phyloP scores from a whole-genome alignment of 495 filamentous ascomycete genomes.

The Barbatosphaeria neglecta region DNA sequence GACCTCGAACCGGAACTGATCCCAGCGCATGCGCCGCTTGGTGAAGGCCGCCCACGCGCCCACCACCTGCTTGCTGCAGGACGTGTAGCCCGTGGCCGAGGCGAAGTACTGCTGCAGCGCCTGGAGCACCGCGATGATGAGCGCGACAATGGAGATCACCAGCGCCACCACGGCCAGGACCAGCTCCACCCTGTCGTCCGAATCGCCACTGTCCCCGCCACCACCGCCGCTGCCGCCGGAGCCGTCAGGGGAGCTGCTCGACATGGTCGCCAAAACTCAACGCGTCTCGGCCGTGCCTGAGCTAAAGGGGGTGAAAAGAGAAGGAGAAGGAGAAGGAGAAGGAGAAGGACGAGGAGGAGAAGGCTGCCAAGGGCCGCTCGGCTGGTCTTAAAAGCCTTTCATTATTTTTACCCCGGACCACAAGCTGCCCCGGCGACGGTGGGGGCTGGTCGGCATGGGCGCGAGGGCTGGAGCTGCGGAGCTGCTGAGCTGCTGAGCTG shows the following conservation, averaged over 20 bases:
- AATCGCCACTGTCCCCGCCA: not conserved
- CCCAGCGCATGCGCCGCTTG: conserved; percentile 15
- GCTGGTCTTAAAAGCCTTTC: no score
- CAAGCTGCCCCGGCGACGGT: no score
- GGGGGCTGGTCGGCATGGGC: no score
- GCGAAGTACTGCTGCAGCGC: conserved; percentile 23
- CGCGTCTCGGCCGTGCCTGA: not conserved
- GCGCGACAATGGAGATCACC: conserved; percentile 20
- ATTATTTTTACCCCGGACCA: no score
- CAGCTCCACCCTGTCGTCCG: not conserved
- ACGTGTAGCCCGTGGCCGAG: conserved; percentile 25
- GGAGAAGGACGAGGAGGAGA: not conserved
- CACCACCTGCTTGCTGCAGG: conserved; percentile 14
- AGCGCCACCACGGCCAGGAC: conserved; percentile 12
- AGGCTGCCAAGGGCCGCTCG: not conserved
- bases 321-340: not conserved
- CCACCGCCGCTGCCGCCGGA: not conserved
- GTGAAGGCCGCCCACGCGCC: conserved; percentile 18
- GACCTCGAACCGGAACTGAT: conserved; percentile 23
- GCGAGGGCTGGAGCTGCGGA: no score
- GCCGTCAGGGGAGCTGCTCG: not conserved
- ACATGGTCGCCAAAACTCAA: not conserved
- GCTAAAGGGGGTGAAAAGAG: no score
- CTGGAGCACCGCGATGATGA: conserved; percentile 21
- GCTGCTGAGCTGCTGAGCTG: no score